Base-by-base conservation (phyloP, 768 basidiomycete species). In the Agrocybe chaxingu region DNA sequence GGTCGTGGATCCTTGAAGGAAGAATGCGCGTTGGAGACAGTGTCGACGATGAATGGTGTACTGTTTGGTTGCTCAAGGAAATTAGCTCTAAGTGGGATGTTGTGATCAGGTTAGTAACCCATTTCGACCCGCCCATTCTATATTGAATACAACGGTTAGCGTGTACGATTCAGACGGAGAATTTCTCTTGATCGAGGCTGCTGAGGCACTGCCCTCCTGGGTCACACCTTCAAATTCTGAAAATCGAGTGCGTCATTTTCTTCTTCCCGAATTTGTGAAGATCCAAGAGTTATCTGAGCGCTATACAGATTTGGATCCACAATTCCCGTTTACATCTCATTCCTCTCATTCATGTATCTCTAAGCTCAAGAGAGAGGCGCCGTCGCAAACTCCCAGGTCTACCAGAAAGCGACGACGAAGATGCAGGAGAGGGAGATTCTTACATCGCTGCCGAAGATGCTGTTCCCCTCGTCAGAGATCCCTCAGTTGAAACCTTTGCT, bases 1-100 rank as follows among this genome's bases (percentile, higher is more conserved):
- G 66, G 16, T 44, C 49, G n/a, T 85, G 79, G 70, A 70, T 84
- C 37, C 68, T 98, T 1, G 85, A 92, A 61, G 93, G 95, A 7
- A 72, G 76, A 40, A 90, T 95, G 85, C 76, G 94, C 40, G 89
- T 98, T 18, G 96, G 97, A 2, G 97, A 99, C 68, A 89, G 85
- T 46, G 80, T 98, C n/a, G 95, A 99, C 66, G 97, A 99, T 60
- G 97, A 99, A 68, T 99, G 97, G 97, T 87, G 85, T 64, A 77
- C 81, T 10, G 93, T 98, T 12, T 98, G 92, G 91, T 72, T 98
- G 42, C 70, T 98, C 51, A 79, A 76, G 58, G 80, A 91, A 66
- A 74, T 96, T 50, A 87, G 84, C 53, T 69, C 75, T 36, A 82
- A 81, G 54, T 95, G 88, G 87, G 87, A 93, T 56, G 66, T 94